These are phyloP conservation scores for Populus hybrid DNA, from an alignment of 441 rosid species.

Conservation along the genomic window DNA sequence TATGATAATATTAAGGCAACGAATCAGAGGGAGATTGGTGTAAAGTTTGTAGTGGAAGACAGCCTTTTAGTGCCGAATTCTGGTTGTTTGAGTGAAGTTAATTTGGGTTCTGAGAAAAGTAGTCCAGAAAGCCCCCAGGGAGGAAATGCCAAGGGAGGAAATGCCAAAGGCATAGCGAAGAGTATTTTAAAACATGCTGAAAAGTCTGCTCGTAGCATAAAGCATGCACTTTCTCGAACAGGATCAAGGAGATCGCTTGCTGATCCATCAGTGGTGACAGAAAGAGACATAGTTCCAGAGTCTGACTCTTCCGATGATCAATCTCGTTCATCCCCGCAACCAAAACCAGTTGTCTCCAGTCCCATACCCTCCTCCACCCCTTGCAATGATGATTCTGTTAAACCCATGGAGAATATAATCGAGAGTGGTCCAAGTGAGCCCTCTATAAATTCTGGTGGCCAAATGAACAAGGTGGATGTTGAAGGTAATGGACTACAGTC, in stretches of 20 bases:
- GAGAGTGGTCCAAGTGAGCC: conserved; percentile 18
- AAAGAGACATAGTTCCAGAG: conserved; percentile 29
- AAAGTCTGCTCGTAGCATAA: conserved; percentile 57
- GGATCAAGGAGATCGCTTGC: conserved; percentile 42
- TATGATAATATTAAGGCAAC: conserved; percentile 51
- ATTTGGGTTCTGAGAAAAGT: conserved; percentile 39
- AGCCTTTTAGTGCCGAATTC: conserved; percentile 30
- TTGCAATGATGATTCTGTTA: conserved; percentile 25
- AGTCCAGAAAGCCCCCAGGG: conserved; percentile 42
- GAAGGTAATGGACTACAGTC: conserved; percentile 20
- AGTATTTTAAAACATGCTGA: conserved; percentile 61
- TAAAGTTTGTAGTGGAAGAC: conserved; percentile 49
- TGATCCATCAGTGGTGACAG: conserved; percentile 22
- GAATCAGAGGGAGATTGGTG: conserved; percentile 41
- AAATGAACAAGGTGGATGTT: conserved; percentile 11
- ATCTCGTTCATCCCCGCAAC: conserved; percentile 27
- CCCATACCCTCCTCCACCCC: conserved; percentile 13
- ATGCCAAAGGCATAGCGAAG: conserved; percentile 66
- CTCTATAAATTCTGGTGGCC: conserved; percentile 22
- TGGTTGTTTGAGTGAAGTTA: conserved; percentile 34
- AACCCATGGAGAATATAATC: conserved; percentile 23
- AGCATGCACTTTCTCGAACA: conserved; percentile 64
- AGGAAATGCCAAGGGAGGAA: too few species aligned
- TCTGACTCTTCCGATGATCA: conserved; percentile 52
- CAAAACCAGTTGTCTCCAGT: conserved; percentile 26